Conservation (phyloP, 495 filamentous ascomycete genomes). For the Neurospora africana region DNA sequence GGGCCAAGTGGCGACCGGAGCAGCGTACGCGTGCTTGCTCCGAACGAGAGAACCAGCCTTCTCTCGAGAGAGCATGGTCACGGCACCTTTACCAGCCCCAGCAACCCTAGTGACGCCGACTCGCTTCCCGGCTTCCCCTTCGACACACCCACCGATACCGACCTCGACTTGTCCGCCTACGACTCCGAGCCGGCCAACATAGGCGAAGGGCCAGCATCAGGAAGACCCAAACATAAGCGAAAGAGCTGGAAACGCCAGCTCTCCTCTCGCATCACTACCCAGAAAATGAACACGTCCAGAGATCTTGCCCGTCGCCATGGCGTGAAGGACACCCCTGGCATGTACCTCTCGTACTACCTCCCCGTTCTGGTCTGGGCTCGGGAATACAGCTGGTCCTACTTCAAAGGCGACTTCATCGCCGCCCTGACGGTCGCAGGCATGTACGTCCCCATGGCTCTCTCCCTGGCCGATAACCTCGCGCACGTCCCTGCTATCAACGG, state of each 20-base stretch:
- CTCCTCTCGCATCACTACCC: conserved; percentile 34
- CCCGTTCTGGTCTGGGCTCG: conserved; percentile 80
- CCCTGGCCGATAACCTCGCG: conserved; percentile 83
- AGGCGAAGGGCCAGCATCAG: conserved; percentile 11
- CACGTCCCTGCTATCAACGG: conserved; percentile 91
- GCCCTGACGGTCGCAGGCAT: conserved; percentile 88
- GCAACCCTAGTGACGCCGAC: conserved; percentile 13
- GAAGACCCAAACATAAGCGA: conserved; percentile 9
- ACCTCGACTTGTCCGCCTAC: conserved; percentile 11
- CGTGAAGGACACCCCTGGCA: conserved; percentile 42
- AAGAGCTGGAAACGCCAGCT: conserved; percentile 26
- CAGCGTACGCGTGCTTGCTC: background rate
- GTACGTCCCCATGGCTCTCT: conserved; percentile 96
- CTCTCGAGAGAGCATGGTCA: conserved; percentile 30
- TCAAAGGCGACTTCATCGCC: conserved; percentile 79
- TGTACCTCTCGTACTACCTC: conserved; percentile 90
- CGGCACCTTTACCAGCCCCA: conserved; percentile 61
- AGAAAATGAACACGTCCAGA: conserved; percentile 53
- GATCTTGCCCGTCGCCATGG: conserved; percentile 51
- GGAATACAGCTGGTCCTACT: conserved; percentile 70
- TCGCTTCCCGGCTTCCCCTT: conserved; percentile 21
- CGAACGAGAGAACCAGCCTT: conserved; percentile 35
- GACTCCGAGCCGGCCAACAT: conserved; percentile 3
- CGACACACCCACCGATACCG: conserved; percentile 12
- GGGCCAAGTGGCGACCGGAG: conserved; percentile 14